Conservation (phyloP, 192 early-diverging fungal genomes). For the Linnemannia zychae region DNA sequence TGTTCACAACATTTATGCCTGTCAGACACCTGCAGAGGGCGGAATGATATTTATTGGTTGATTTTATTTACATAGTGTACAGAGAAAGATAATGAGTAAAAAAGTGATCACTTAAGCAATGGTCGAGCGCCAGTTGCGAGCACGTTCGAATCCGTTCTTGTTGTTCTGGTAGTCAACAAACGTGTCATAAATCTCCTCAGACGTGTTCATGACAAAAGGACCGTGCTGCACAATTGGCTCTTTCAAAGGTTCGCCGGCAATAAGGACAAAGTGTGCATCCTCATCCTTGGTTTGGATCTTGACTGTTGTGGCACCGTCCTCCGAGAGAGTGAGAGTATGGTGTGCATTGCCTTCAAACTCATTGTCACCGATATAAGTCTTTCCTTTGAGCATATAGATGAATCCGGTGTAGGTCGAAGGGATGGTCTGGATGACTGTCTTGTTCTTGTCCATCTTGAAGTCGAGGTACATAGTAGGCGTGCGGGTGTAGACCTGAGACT, state of each 20-base stretch:
- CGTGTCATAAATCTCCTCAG: constrained; percentile 67
- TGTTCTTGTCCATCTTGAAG: constrained; percentile 24
- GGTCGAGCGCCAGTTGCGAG: constrained; percentile 60
- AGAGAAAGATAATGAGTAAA: too few relatives aligned
- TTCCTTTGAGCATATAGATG: too few relatives aligned
- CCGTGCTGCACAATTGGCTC: constrained; percentile 70
- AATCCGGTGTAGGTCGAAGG: constrained; percentile 48
- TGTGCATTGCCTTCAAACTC: too few relatives aligned
- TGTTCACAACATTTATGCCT: too few relatives aligned
- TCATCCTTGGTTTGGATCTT: constrained; percentile 41
- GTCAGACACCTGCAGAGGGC: too few relatives aligned
- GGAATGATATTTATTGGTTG: too few relatives aligned
- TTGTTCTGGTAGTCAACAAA: too few relatives aligned
- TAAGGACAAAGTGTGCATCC: constrained; percentile 43
- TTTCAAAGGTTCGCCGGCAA: constrained; percentile 62
- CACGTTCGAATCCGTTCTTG: constrained; percentile 81
- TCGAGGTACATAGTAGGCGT: constrained; percentile 50
- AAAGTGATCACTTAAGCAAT: too few relatives aligned
- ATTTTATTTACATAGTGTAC: too few relatives aligned
- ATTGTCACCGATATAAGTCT: too few relatives aligned
- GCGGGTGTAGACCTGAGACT: constrained; percentile 28
- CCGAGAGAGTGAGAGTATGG: too few relatives aligned
- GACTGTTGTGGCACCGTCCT: constrained; percentile 27
- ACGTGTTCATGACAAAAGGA: constrained; percentile 77
- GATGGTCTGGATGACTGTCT: constrained; percentile 35